phyloP scores from a whole-genome alignment of 306 rosid species.

The Trifolium repens region DNA sequence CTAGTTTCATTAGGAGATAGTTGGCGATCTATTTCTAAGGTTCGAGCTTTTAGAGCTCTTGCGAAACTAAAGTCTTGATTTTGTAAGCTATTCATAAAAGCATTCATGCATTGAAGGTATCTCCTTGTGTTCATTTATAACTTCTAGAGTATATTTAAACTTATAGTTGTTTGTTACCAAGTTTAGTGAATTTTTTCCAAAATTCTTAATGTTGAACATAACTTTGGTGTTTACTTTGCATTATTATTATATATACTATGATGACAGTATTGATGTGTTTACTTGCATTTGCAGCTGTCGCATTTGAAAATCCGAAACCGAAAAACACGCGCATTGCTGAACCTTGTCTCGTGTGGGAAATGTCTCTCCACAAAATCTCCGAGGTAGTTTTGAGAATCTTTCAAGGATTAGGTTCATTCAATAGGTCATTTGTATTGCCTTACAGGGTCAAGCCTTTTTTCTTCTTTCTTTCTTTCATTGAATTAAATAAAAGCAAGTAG shows the following conservation, averaged over 20 bases:
- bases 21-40: slow-evolving; percentile 15
- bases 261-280: slow-evolving; percentile 40
- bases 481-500: slow-evolving; percentile 61
- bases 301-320: slow-evolving; percentile 71
- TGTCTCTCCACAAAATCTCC: slow-evolving; percentile 81
- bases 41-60: slow-evolving; percentile 12
- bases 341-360: slow-evolving; percentile 85
- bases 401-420: slow-evolving; percentile 54
- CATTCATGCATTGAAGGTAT: slow-evolving; percentile 14
- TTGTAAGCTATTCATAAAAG: slow-evolving; percentile 6
- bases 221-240: background rate
- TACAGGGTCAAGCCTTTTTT: slow-evolving; percentile 52
- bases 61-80: background rate
- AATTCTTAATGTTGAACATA: background rate
- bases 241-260: slow-evolving; percentile 6
- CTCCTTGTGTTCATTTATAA: no score
- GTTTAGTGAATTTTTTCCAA: background rate
- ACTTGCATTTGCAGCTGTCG: slow-evolving; percentile 76
- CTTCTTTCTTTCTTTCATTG: slow-evolving; percentile 31
- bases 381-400: slow-evolving; percentile 63
- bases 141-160: no score
- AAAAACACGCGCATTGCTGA: slow-evolving; percentile 72
- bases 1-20: slow-evolving; percentile 18
- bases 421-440: slow-evolving; percentile 52
- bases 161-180: no score